phyloP scores from a whole-genome alignment of 345 rosid species.

The Eucalyptus paniculata region DNA sequence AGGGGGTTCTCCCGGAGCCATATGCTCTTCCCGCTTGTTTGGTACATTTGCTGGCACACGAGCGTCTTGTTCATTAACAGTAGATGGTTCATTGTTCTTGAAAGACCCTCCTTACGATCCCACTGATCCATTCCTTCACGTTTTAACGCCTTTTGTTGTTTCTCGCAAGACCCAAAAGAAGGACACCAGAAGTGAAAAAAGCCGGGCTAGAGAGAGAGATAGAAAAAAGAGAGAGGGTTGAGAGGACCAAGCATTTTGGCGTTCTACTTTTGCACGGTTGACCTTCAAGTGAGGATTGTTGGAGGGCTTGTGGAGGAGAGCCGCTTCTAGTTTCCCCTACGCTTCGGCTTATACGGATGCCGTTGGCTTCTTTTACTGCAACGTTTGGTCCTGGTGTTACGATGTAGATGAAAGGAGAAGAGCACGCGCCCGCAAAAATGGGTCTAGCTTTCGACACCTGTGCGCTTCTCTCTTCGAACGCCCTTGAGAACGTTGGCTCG shows the following conservation, averaged over 20 bases:
- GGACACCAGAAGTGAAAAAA: background rate
- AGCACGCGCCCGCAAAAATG: background rate
- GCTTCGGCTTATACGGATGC: background rate
- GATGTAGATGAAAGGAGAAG: background rate
- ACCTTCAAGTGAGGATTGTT: background rate
- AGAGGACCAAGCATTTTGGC: background rate
- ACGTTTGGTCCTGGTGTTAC: background rate
- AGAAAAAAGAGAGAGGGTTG: background rate
- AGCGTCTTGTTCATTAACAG: background rate
- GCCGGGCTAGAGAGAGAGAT: background rate
- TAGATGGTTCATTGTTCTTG: no score
- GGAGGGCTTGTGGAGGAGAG: background rate
- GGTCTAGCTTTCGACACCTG: background rate
- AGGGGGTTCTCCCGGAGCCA: constrained; percentile 1
- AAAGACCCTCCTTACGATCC: background rate
- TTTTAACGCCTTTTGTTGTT: background rate
- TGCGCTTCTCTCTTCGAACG: background rate
- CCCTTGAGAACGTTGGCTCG: background rate
- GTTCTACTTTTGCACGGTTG: background rate
- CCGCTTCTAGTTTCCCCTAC: background rate
- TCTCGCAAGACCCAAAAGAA: background rate
- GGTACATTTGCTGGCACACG: background rate
- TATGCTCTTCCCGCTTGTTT: background rate
- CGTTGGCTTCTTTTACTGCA: background rate
- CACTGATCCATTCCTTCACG: background rate